Conservation (phyloP, 768 basidiomycete species). For the Boletus rufocinnamomeus region DNA sequence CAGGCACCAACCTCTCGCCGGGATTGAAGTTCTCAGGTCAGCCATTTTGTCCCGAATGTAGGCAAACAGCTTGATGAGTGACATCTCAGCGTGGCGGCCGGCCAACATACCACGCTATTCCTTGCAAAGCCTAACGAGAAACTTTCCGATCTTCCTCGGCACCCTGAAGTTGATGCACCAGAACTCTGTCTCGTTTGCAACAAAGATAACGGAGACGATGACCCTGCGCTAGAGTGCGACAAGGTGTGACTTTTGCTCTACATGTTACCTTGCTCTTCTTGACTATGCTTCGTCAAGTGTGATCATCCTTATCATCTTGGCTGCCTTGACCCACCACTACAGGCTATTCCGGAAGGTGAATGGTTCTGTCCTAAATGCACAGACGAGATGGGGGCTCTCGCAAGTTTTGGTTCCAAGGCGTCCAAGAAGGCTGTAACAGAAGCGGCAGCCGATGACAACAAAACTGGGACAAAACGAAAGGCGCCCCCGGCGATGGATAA, state of each 20-base stretch:
- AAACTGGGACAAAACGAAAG: conserved; percentile 46
- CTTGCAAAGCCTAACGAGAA: conserved; percentile 75
- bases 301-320: conserved; percentile 84
- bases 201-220: conserved; percentile 70
- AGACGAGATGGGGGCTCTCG: conserved; percentile 53
- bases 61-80: conserved; percentile 4
- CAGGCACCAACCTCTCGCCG: conserved; percentile 66
- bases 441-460: conserved; percentile 22
- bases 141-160: conserved; percentile 75
- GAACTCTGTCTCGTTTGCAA: conserved; percentile 72
- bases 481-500: conserved; percentile 40
- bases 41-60: conserved; percentile 41
- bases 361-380: conserved; percentile 88
- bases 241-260: conserved; percentile 52
- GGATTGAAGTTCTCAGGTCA: conserved; percentile 71
- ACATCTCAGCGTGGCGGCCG: conserved; percentile 67
- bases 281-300: conserved; percentile 52
- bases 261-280: background rate
- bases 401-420: conserved; percentile 15
- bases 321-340: conserved; percentile 79
- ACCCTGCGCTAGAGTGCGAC: conserved; percentile 83
- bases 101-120: conserved; percentile 85
- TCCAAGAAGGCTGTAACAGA: conserved; percentile 21
- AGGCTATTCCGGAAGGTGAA: conserved; percentile 80
- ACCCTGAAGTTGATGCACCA: conserved; percentile 75